Evolutionary conservation across 768 basidiomycete genomes (phyloP), one percentile per base, ranked within the genome.

Genomic region (Psilocybe subaeruginosa): DNA sequence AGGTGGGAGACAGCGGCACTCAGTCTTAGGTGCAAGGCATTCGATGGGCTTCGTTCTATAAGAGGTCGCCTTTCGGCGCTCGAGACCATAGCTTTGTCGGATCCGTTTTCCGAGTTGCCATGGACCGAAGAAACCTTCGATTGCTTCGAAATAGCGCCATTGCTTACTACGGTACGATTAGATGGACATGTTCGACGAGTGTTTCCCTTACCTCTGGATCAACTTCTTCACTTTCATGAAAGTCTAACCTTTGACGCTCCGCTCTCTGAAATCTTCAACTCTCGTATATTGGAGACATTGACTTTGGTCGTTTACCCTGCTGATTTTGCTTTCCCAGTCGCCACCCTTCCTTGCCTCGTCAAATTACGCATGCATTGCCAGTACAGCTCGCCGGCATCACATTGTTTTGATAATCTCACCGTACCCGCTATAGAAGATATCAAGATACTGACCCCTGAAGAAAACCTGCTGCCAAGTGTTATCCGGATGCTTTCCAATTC

Each of bases 351-450:
- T 48, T 53, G 50, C 11, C 63, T 70, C 23, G 55, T 50, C 14
- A 66, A 57, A 47, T 50, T 72, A 6, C 33, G 6, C 6, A 48
- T 62, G 41, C 54, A 23, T 23, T 23, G 23, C 23, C 23, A 23
- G 23, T 23, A 23, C 23, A 23, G 23, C 23, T 23, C 23, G 23
- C 23, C 23, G 23, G 23, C 23, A 23, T 23, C 52, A 5, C 55
- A 47, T 43, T 65, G 60, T 29, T 58, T 69, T 29, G 60, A 67
- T 54, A 61, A 67, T 46, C 60, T 72, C 48, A 64, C 61, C 6
- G 49, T 70, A 37, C 71, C 71, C 4, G 58, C 61, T 14, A 62
- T 72, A 30, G 62, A 72, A 23, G 66, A 69, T 23, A 66, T 71
- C 12, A 30, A 54, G 19, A 50, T 67, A 16, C 45, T 67, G 11